Base-by-base conservation (phyloP, 2,329 filamentous ascomycete species). In the Epichloe gansuensis region DNA sequence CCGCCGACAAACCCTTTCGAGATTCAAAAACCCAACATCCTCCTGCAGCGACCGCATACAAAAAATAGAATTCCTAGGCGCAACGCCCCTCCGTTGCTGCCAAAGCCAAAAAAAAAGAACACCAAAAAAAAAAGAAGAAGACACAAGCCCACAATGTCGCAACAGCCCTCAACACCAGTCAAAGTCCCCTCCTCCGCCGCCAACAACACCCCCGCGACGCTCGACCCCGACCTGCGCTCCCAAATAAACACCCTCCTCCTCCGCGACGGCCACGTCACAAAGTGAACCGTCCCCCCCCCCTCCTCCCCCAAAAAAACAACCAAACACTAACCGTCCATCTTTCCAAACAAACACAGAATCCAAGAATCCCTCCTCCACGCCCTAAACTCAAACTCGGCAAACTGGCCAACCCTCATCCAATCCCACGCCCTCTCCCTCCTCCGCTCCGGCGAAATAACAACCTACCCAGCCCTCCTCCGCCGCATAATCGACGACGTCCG, bases 341-440 rank as follows among this genome's bases (percentile, higher is more conserved):
- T 5, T 15, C 15, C 12, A 21, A 51, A 41, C 51, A 11, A 13
- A 13, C 40, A 11, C 35, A 82, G 81, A 58, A 84, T 84, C 59
- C 80, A 84, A 71, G 80, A 84, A 53, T 68, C 74, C 43, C 75
- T 84, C 61, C 75, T 83, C 42, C 80, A 84, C 67, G 66, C 76
- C 54, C 76, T 84, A 50, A 71, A 84, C 64, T 69, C 80, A 47
- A 71, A 82, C 66, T 64, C 70, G 4, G 68, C 74, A 56, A 81
- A 84, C 71, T 84, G 81, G 80, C 80, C 80, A 2, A 80, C 80
- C 11, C 60, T 69, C 47, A 69, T 84, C 56, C 78, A 83, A 60
- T 66, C 68, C 51, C 80, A 82, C 65, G 81, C 80, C 40, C 73
- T 83, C 36, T 58, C 72, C 21, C 75, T 84, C 57, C 74, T 84